Evolutionary conservation across 306 rosid species (phyloP), one percentile per base, ranked within the genome.

Genomic region (Dalbergia cultrata): DNA sequence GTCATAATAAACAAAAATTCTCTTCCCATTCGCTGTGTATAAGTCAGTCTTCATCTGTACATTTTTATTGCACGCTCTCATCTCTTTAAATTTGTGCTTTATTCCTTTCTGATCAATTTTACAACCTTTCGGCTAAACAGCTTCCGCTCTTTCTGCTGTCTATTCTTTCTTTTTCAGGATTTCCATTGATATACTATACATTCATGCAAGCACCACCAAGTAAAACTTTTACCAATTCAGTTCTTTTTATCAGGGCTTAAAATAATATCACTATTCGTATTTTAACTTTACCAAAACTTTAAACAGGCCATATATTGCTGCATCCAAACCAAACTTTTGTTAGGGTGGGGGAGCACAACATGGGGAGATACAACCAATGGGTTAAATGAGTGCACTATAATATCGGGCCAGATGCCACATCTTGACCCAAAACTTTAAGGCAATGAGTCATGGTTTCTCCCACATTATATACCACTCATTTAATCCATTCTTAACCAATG

Each of bases 61-160:
- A 75, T 62, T 76, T 53, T 22, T 26, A 1, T 33, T 52, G 49
- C 64, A 53, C 79, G 64, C 63, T 65, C 75, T 41, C 64, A 21
- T 8, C 45, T 74, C 53, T 79, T 66, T 78, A 17, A 5, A 39
- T 66, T 72, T 22, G 11, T 9, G 44, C 70, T n/a, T 79, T 72
- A 18, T 76, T 53, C 39, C 21, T 41, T 6, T 8, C 45, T 53
- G n/a, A n/a, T n/a, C 49, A 66, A 37, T 67, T 72, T 41, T 72
- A 61, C 60, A 50, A 85, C 47, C 89, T 87, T 85, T 85, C 81
- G 84, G 86, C 83, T 44, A 76, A 80, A 77, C 35, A 74, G 62
- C 57, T 13, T 61, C 44, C 64, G 71, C 62, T 80, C 50, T 31
- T 13, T 79, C 50, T 54, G 9, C 78, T 68, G 67, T 61, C 77